Base-by-base conservation (phyloP, 352 stramenopile species). In the Globisporangium parvum region DNA sequence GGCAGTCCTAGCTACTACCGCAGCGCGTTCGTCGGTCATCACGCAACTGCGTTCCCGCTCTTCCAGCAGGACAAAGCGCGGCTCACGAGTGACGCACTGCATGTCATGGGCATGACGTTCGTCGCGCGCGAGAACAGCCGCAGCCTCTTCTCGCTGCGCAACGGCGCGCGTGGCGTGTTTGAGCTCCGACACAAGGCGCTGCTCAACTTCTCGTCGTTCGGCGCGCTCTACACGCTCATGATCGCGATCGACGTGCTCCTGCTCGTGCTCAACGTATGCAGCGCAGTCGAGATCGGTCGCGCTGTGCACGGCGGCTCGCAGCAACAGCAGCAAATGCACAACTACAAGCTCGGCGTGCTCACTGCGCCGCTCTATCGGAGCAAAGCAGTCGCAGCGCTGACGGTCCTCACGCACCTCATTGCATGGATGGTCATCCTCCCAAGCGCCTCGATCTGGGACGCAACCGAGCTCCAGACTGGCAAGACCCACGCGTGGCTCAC, bases 341-440 rank as follows among this genome's bases (percentile, higher is more conserved):
- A 47, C 48, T 73, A 53, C 53, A 81, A 73, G 56, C 47, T 61
- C 21, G 72, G 60, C 47, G 63, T 77, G 10, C 66, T 85, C 15
- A 70, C 65, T 11, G 51, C 61, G 42, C 62, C 64, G 35, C 62
- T 81, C n/a, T 57, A 73, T 14, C 66, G 72, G 17, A 85, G 74
- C 39, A 62, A 63, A 10, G 63, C 63, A 0, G 55, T 82, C 33
- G 55, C 61, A 14, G 18, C 65, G 11, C 57, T 87, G 14, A 75
- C 67, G n/a, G 8, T 68, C 18, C 20, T 76, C 18, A 70, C 74
- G 6, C 62, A 70, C 23, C n/a, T 81, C 17, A 28, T 87, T 6
- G 72, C 74, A 4, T 87, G 77, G 74, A 66, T 65, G 20, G 44
- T 80, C n/a, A 46, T 87, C n/a, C 35, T 81, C 18, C 77, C 74